These are phyloP conservation scores for Pseudoturritis turrita DNA, from an alignment of 345 rosid genomes.

Conservation along the genomic window DNA sequence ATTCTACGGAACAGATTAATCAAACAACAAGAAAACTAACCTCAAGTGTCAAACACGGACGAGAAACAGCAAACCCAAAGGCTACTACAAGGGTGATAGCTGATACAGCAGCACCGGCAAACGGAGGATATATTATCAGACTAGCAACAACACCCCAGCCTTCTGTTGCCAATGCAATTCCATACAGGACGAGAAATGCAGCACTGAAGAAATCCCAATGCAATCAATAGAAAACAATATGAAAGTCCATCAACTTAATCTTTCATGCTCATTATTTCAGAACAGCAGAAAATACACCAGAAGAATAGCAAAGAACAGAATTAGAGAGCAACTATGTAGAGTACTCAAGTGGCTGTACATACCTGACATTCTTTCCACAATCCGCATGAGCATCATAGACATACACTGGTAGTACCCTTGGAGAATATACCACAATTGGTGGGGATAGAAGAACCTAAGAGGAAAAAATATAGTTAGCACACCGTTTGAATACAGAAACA, in stretches of 20 bases:
- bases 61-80: slow-evolving; percentile 98
- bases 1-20: not conserved
- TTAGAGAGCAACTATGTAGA: not conserved
- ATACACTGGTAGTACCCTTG: slow-evolving; percentile 94
- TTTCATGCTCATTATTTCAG: slow-evolving; percentile 5
- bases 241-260: slow-evolving; percentile 12
- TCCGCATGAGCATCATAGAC: slow-evolving; percentile 99
- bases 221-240: not conserved
- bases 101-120: slow-evolving; percentile 99
- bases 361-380: slow-evolving; percentile 98
- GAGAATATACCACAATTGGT: slow-evolving; percentile 98
- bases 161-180: slow-evolving; percentile 96
- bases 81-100: slow-evolving; percentile 96
- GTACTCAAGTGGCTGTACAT: slow-evolving; percentile 26
- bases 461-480: not conserved
- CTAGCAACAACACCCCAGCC: slow-evolving; percentile 99
- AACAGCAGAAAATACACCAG: not conserved
- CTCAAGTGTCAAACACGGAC: slow-evolving; percentile 97
- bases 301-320: slow-evolving; percentile 9
- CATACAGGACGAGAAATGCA: slow-evolving; percentile 95
- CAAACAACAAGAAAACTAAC: slow-evolving; percentile 37
- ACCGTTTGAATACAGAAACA: not conserved
- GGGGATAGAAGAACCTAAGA: slow-evolving; percentile 97
- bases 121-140: slow-evolving; percentile 93
- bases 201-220: slow-evolving; percentile 47